Evolutionary conservation across 2,329 filamentous ascomycete genomes (phyloP).

Genomic region (Talaromyces piceae): DNA sequence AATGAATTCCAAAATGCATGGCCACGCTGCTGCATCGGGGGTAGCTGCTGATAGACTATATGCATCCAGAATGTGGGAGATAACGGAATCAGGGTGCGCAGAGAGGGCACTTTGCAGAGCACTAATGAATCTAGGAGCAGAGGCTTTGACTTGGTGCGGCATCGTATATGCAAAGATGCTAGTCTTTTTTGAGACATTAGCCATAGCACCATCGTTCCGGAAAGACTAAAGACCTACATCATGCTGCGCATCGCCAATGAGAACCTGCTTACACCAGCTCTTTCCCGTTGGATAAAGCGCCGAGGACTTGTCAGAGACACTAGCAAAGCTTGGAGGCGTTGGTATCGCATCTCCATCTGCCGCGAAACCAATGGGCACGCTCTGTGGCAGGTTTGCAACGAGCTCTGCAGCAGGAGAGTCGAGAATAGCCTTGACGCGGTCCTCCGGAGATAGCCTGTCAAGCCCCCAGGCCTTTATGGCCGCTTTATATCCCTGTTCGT

Average conservation of each 20-base stretch:
- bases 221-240: conserved; percentile 32
- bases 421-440: conserved; percentile 37
- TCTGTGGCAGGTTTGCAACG: conserved; percentile 32
- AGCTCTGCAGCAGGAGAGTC: conserved; percentile 36
- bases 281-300: conserved; percentile 31
- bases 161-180: conserved; percentile 25
- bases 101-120: conserved; percentile 16
- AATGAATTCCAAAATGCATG: conserved; percentile 36
- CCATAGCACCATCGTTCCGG: neutral
- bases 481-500: conserved; percentile 37
- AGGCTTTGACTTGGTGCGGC: conserved; percentile 16
- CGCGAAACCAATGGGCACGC: conserved; percentile 28
- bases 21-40: conserved; percentile 36
- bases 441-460: conserved; percentile 26
- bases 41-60: conserved; percentile 34
- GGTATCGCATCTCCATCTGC: conserved; percentile 39
- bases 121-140: conserved; percentile 18
- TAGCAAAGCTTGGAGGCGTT: conserved; percentile 17
- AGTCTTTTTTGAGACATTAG: conserved; percentile 15
- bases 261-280: conserved; percentile 40
- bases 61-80: conserved; percentile 23
- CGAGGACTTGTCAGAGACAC: conserved; percentile 17
- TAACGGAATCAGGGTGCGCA: conserved; percentile 18
- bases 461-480: conserved; percentile 36
- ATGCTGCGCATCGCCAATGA: conserved; percentile 43